phyloP scores from a whole-genome alignment of 805 yeast genomes.

The Yueomyces sp. region DNA sequence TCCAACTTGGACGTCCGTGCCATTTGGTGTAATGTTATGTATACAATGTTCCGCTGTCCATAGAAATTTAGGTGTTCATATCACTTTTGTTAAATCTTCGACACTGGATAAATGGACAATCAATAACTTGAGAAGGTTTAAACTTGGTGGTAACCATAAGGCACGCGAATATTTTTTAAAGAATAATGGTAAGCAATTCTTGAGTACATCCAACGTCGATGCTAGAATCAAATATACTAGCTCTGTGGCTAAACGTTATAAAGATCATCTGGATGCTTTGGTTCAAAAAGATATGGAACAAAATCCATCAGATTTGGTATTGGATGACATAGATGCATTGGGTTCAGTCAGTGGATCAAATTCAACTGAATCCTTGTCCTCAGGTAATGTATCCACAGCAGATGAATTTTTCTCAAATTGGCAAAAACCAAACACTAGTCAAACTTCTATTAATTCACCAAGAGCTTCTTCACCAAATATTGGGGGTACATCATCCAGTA shows the following conservation, averaged over 20 bases:
- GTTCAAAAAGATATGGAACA: constrained; percentile 51
- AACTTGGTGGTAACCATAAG: constrained; percentile 82
- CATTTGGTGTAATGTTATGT: constrained; percentile 87
- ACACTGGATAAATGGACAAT: constrained; percentile 91
- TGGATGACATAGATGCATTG: constrained; percentile 18
- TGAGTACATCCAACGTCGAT: constrained; percentile 37
- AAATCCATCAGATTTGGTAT: constrained; percentile 62
- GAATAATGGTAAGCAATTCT: constrained; percentile 69
- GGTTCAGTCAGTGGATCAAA: constrained; percentile 10
- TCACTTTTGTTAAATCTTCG: constrained; percentile 86
- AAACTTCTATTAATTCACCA: constrained; percentile 13
- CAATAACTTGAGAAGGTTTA: constrained; percentile 79
- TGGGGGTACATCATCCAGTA: constrained; percentile 2
- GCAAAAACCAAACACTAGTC: constrained; percentile 57
- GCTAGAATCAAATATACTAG: constrained; percentile 72
- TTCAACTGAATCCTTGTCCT: constrained; percentile 17
- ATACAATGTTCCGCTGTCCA: constrained; percentile 92
- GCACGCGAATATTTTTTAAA: constrained; percentile 75
- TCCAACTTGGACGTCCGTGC: constrained; percentile 98
- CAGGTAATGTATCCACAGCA: constrained; percentile 19
- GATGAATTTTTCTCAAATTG: constrained; percentile 90
- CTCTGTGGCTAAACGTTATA: constrained; percentile 65
- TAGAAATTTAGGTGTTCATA: constrained; percentile 91
- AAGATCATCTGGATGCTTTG: constrained; percentile 61
- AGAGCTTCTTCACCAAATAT: constrained; percentile 13